phyloP scores from a whole-genome alignment of 179 eudicot species.

The Vitellaria paradoxa region DNA sequence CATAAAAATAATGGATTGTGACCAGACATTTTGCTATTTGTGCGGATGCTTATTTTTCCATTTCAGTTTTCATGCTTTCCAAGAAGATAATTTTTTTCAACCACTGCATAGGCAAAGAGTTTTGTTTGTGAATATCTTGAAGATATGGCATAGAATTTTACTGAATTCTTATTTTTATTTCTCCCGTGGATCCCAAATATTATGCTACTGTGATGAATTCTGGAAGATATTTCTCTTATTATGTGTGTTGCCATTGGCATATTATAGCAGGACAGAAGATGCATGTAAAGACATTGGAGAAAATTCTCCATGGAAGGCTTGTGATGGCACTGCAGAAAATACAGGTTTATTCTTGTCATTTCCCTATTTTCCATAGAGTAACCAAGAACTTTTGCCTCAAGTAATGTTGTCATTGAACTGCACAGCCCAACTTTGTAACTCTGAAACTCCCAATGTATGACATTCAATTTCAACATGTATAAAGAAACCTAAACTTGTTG shows the following conservation, averaged over 20 bases:
- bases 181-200: neutral
- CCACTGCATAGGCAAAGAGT: slow-evolving; percentile 5
- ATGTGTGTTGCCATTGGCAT: slow-evolving; percentile 17
- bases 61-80: slow-evolving; percentile 6
- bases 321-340: slow-evolving; percentile 23
- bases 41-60: neutral
- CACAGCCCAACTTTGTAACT: neutral
- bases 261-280: slow-evolving; percentile 30
- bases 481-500: slow-evolving; percentile 3
- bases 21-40: neutral
- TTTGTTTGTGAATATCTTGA: neutral
- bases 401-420: neutral
- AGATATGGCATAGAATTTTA: neutral
- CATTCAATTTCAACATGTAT: neutral
- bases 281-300: slow-evolving; percentile 12
- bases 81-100: neutral
- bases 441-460: neutral
- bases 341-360: slow-evolving; percentile 27
- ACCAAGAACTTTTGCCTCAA: neutral
- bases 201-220: neutral
- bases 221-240: neutral
- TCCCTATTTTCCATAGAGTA: neutral
- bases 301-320: slow-evolving; percentile 23
- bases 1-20: no score
- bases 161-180: neutral